Conservation (phyloP, 2,329 filamentous ascomycete genomes). For the Colletotrichum filicis region DNA sequence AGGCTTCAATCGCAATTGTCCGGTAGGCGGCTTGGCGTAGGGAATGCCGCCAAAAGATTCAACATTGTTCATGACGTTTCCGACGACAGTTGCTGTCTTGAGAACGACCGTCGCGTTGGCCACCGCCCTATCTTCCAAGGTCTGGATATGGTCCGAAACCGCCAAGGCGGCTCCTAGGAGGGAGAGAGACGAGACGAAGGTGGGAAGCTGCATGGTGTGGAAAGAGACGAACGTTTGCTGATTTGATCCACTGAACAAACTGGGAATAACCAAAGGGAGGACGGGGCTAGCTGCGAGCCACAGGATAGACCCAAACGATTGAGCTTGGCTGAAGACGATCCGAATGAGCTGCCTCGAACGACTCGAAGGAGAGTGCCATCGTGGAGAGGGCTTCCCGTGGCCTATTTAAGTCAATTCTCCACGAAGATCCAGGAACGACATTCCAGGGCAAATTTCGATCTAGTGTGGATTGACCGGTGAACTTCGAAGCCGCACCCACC, state of each 20-base stretch:
- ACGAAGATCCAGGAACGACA: background rate
- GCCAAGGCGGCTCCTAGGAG: conserved; percentile 25
- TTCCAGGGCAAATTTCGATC: background rate
- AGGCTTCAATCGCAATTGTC: conserved; percentile 67
- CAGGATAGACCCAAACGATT: conserved; percentile 2
- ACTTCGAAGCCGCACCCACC: conserved; percentile 18
- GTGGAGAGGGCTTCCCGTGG: conserved; percentile 1
- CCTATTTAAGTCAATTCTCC: conserved; percentile 21
- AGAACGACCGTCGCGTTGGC: conserved; percentile 35
- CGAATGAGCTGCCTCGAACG: conserved; percentile 1
- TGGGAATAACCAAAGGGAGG: background rate
- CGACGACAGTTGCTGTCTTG: conserved; percentile 38
- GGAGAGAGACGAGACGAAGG: conserved; percentile 24
- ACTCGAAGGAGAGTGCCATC: background rate
- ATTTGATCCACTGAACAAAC: background rate
- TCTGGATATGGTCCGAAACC: conserved; percentile 12
- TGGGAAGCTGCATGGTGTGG: conserved; percentile 21
- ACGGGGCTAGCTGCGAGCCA: background rate
- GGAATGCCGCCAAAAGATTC: conserved; percentile 73
- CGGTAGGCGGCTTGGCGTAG: conserved; percentile 70
- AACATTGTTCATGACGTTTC: conserved; percentile 45
- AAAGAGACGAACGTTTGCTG: background rate
- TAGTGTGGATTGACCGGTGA: conserved; percentile 10
- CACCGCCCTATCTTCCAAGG: conserved; percentile 25
- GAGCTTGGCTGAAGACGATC: conserved; percentile 27